A percentile compares a stretch with the other conserved stretches of the same genome.
Evolutionary conservation across 1,284 basidiomycete species (phyloP).

Genomic region (Apiotrichum gamsii): DNA sequence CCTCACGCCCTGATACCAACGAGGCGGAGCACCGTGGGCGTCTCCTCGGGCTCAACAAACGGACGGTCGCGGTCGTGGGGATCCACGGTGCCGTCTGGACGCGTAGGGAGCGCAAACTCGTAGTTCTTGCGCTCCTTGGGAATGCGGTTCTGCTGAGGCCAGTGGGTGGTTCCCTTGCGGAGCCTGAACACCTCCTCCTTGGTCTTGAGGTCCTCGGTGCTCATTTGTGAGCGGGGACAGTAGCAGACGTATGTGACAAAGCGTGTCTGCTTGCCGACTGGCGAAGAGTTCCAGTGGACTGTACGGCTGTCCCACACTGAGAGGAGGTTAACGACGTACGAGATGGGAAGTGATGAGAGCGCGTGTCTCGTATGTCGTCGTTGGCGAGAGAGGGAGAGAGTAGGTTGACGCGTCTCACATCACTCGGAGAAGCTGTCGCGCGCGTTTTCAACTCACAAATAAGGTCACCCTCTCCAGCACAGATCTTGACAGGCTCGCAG

Average conservation of each 20-base stretch:
- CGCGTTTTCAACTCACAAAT: slow-evolving; percentile 12
- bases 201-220: slow-evolving; percentile 4
- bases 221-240: slow-evolving; percentile 9
- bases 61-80: slow-evolving; percentile 14
- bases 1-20: neutral
- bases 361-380: too few species aligned
- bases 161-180: slow-evolving; percentile 26
- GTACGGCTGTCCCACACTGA: slow-evolving; percentile 22
- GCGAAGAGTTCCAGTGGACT: slow-evolving; percentile 22
- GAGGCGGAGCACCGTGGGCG: neutral
- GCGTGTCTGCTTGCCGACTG: slow-evolving; percentile 15
- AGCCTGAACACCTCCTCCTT: slow-evolving; percentile 15
- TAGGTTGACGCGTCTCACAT: neutral
- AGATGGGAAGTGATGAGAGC: too few species aligned
- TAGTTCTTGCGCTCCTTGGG: slow-evolving; percentile 5
- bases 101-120: slow-evolving; percentile 10
- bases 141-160: slow-evolving; percentile 16
- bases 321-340: too few species aligned
- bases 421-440: too few species aligned
- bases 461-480: slow-evolving; percentile 14
- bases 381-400: too few species aligned
- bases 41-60: neutral
- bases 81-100: slow-evolving; percentile 12
- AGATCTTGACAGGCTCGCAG: slow-evolving; percentile 16
- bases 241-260: slow-evolving; percentile 21